These are phyloP conservation scores for Candida dubliniensis DNA, from an alignment of 1,139 yeast genomes.

Conservation along the genomic window DNA sequence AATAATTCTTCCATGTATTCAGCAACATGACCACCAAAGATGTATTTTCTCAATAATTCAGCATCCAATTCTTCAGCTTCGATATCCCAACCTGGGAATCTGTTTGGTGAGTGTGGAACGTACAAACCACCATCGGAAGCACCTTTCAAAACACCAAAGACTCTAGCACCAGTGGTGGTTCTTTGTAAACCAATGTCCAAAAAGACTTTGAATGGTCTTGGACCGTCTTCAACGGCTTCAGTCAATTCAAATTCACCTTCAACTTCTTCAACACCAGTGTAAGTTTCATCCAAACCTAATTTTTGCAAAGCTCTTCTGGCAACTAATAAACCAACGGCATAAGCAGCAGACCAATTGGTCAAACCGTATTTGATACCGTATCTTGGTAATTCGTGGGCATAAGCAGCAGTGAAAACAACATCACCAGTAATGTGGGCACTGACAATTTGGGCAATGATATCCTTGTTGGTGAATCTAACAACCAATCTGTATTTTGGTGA, in stretches of 20 bases:
- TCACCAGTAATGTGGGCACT: constrained; percentile 98
- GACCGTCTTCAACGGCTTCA: constrained; percentile 99
- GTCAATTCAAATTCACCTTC: constrained; percentile 99
- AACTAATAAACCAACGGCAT: constrained; percentile 97
- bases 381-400: constrained; percentile 97
- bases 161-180: constrained; percentile 99
- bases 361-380: constrained; percentile 99
- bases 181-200: constrained; percentile 99
- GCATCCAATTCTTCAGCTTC: constrained; percentile 98
- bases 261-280: constrained; percentile 98
- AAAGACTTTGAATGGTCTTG: constrained; percentile 99
- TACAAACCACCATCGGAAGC: constrained; percentile 99
- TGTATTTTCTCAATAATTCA: constrained; percentile 97
- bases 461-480: constrained; percentile 99
- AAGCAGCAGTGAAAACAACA: constrained; percentile 94
- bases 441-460: constrained; percentile 95
- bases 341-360: constrained; percentile 99
- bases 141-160: constrained; percentile 99
- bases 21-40: constrained; percentile 99
- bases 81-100: constrained; percentile 99
- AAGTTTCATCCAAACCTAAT: constrained; percentile 97
- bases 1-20: constrained; percentile 99
- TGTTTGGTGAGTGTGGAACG: constrained; percentile 99
- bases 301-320: constrained; percentile 99
- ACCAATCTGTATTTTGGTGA: constrained; percentile 99